These are phyloP conservation scores for Nothophoma quercina DNA, from an alignment of 2,329 filamentous ascomycete genomes.

Conservation along the genomic window DNA sequence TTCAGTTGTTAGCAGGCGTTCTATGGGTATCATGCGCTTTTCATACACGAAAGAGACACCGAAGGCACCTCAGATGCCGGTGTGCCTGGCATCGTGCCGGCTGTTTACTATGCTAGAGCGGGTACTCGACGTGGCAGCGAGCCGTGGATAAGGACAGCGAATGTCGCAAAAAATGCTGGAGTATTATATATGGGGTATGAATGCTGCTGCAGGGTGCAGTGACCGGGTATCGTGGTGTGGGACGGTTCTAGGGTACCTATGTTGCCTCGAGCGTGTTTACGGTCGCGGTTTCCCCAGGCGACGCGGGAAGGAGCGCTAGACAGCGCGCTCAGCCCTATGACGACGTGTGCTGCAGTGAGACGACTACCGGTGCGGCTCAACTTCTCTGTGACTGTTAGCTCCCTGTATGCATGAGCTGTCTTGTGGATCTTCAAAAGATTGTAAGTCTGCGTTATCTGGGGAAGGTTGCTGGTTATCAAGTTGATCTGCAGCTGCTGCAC, in stretches of 20 bases:
- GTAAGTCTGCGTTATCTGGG: not conserved
- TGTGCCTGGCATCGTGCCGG: conserved; percentile 65
- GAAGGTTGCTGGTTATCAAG: not conserved
- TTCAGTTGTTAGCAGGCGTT: conserved; percentile 42
- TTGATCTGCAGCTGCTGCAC: not conserved
- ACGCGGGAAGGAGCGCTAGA: conserved; percentile 34
- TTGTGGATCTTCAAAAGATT: not conserved
- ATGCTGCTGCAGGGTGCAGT: conserved; percentile 23
- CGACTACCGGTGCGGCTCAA: conserved; percentile 7
- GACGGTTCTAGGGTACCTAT: conserved; percentile 22
- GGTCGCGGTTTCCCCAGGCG: conserved; percentile 29
- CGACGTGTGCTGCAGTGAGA: conserved; percentile 18
- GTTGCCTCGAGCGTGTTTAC: conserved; percentile 32
- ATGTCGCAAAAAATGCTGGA: conserved; percentile 22
- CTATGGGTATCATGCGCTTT: not conserved
- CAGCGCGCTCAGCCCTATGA: conserved; percentile 24
- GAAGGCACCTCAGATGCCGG: conserved; percentile 65
- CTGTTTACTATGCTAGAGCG: conserved; percentile 36
- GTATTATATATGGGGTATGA: conserved; percentile 20
- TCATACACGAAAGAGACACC: conserved; percentile 71
- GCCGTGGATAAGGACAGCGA: conserved; percentile 21
- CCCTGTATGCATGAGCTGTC: conserved; percentile 11
- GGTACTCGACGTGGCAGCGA: conserved; percentile 22
- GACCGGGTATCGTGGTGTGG: conserved; percentile 36
- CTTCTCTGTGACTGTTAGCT: not conserved